Base-by-base conservation (phyloP, 2,329 filamentous ascomycete genomes). In the Apiospora marii region DNA sequence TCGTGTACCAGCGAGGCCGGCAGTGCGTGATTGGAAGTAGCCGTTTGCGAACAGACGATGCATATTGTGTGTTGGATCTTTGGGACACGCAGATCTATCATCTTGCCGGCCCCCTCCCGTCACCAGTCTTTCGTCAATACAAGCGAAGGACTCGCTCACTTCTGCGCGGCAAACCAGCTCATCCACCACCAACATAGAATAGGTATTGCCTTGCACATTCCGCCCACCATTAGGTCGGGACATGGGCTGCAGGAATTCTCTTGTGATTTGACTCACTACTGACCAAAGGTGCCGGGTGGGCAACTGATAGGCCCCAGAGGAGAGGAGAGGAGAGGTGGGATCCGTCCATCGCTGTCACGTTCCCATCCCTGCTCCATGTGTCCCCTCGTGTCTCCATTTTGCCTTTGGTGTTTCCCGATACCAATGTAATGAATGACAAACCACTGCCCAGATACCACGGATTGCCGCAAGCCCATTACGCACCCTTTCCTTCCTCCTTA, bases 291-390 rank as follows among this genome's bases (percentile, higher is more conserved):
- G 53, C 30, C 53, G 53, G 30, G 53, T 61, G 30, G 58, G 41
- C 58, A 13, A 64, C 34, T 64, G 58, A 64, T 64, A 64, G 34
- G 58, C 22, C 22, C 58, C 58, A 64, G 58, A 64, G 19, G 73
- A 74, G 70, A 73, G 70, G 73, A 72, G 74, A n/a, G n/a, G n/a
- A n/a, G 74, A 70, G 71, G 74, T 76, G 74, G 72, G 70, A 77
- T 41, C 53, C 53, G 30, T 49, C 49, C n/a, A 10, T 51, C 49
- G n/a, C 49, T 51, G 49, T 64, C 34, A 41, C 58, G 58, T 41
- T 64, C 34, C 58, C 34, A 64, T 64, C 58, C 58, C 34, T 64
- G 58, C n/a, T 41, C 53, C 58, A 64, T 64, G 58, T 64, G n/a
- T 64, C 58, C 58, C 58, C 58, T 64, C 58, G 58, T 64, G 58